These are phyloP conservation scores for Urtica urens DNA, from an alignment of 306 rosid species.

Conservation along the genomic window DNA sequence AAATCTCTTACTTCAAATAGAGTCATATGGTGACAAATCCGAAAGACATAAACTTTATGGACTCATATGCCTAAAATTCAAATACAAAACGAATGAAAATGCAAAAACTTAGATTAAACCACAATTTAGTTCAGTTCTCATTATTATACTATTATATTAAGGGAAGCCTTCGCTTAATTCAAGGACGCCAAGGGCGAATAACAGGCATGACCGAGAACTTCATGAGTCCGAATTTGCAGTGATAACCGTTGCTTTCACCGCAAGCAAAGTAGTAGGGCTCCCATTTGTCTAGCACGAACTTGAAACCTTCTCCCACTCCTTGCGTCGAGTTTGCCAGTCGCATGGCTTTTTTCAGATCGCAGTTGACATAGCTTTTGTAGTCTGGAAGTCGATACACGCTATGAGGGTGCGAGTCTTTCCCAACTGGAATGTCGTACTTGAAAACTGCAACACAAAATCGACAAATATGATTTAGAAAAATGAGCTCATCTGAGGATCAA, in stretches of 20 bases:
- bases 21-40: no score
- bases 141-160: no score
- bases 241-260: slow-evolving; percentile 42
- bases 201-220: slow-evolving; percentile 47
- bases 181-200: slow-evolving; percentile 17
- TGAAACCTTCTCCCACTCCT: slow-evolving; percentile 47
- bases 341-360: slow-evolving; percentile 37
- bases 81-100: no score
- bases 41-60: no score
- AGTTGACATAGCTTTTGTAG: slow-evolving; percentile 31
- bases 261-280: slow-evolving; percentile 54
- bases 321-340: slow-evolving; percentile 27
- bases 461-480: background rate
- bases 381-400: slow-evolving; percentile 44
- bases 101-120: no score
- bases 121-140: no score
- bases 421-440: slow-evolving; percentile 54
- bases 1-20: no score
- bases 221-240: slow-evolving; percentile 58
- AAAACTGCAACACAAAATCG: slow-evolving; percentile 32
- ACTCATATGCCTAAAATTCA: no score
- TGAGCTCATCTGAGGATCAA: background rate
- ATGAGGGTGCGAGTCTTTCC: slow-evolving; percentile 29
- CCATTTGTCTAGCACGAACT: slow-evolving; percentile 38
- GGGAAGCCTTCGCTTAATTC: no score